phyloP scores from a whole-genome alignment of 331 rosid genomes.

The Malus hybrid region DNA sequence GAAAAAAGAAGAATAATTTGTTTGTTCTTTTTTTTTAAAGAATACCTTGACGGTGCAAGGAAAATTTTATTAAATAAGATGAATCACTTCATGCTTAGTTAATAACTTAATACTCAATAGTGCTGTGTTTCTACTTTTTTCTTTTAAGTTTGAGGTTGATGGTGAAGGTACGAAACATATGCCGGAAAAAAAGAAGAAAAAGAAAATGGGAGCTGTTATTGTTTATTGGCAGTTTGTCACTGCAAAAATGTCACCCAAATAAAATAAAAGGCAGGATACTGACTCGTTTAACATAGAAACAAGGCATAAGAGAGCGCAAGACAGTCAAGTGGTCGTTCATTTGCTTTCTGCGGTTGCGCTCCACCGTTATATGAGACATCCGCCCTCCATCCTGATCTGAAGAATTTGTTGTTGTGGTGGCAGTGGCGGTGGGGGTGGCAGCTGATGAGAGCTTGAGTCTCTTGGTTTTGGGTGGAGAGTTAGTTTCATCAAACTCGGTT shows the following conservation, averaged over 20 bases:
- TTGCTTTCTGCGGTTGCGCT: conserved; percentile 92
- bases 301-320: conserved; percentile 84
- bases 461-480: conserved; percentile 39
- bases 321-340: conserved; percentile 89
- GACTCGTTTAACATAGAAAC: conserved; percentile 90
- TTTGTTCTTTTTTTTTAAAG: not conserved
- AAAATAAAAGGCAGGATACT: not conserved
- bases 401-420: not conserved
- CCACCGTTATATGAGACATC: conserved; percentile 82
- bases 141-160: not conserved
- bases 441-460: conserved; percentile 31
- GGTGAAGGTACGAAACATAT: not conserved
- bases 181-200: not conserved
- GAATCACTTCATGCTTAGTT: not conserved
- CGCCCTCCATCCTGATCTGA: conserved; percentile 59
- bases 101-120: not conserved
- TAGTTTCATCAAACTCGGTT: conserved; percentile 31
- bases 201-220: not conserved
- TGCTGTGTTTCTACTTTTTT: not conserved
- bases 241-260: not conserved
- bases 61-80: not conserved
- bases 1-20: not conserved
- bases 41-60: not conserved
- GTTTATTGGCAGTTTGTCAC: not conserved
- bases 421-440: not conserved